Evolutionary conservation across 768 basidiomycete genomes (phyloP).

Genomic region (Hygrophorus pudorinus): DNA sequence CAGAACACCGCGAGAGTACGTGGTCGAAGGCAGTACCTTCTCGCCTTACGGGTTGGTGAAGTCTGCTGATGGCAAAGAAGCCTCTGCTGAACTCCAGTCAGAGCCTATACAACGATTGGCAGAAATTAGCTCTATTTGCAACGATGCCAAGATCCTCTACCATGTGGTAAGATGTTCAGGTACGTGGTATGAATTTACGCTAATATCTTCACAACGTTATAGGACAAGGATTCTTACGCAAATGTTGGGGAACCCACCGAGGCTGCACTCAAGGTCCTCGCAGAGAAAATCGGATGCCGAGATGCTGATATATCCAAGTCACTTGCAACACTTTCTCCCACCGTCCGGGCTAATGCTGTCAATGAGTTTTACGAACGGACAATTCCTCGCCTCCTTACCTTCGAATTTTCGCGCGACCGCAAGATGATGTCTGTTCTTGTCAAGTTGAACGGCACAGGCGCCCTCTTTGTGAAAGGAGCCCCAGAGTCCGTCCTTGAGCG

Average conservation of each 20-base stretch:
- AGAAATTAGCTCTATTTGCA: slow-evolving; percentile 89
- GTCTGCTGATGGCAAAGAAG: slow-evolving; percentile 53
- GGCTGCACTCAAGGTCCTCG: slow-evolving; percentile 90
- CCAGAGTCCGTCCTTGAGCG: slow-evolving; percentile 92
- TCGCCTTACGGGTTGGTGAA: slow-evolving; percentile 72
- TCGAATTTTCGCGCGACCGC: slow-evolving; percentile 96
- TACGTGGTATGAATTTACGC: not conserved
- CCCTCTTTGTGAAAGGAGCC: slow-evolving; percentile 90
- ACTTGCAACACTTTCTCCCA: slow-evolving; percentile 43
- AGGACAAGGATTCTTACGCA: slow-evolving; percentile 73
- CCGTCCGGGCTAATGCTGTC: slow-evolving; percentile 69
- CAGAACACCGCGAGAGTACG: slow-evolving; percentile 50
- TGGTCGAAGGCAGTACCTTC: slow-evolving; percentile 88
- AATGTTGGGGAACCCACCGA: slow-evolving; percentile 97
- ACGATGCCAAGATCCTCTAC: slow-evolving; percentile 88
- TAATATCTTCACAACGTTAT: slow-evolving; percentile 7
- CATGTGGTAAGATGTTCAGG: slow-evolving; percentile 43
- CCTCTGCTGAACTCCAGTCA: slow-evolving; percentile 45
- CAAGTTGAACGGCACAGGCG: slow-evolving; percentile 52
- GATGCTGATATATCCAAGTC: slow-evolving; percentile 49
- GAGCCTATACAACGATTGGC: slow-evolving; percentile 76
- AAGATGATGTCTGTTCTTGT: slow-evolving; percentile 99
- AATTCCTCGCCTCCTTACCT: slow-evolving; percentile 79
- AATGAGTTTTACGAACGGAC: slow-evolving; percentile 72
- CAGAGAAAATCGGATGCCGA: slow-evolving; percentile 83